Evolutionary conservation across 2,329 filamentous ascomycete genomes (phyloP), one percentile per base, ranked within the genome.

Genomic region (Monosporascus sp.): DNA sequence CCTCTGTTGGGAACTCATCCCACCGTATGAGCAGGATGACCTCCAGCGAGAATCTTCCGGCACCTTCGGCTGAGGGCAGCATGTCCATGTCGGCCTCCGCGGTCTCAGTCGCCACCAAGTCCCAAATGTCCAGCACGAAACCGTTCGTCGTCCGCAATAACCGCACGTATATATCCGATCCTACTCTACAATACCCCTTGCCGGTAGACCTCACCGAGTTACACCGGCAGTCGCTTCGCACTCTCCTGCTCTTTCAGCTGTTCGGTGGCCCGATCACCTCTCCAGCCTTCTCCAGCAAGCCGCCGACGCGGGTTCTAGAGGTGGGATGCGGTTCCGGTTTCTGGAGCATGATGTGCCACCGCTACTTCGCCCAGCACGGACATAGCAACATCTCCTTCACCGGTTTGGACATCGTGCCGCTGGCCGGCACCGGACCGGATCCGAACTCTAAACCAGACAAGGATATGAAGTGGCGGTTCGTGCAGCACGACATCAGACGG

Each of bases 321-420:
- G 73, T 97, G 36, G 91, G 86, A 31, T 97, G 93, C 69, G 92
- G 92, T 18, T 88, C 88, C 20, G 93, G 85, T 24, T 89, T 95
- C 67, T 97, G 92, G 92, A 92, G 89, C 62, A 87, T 89, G 71
- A 85, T 90, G 76, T 95, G 90, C 68, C 88, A 96, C 69, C 83
- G 89, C 37, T 88, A 89, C 70, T 90, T 92, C 66, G 78, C 81
- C 53, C 79, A 82, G 48, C 77, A 81, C 52, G 90, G 90, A 15
- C 80, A 88, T 65, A 73, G 78, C 5, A 79, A 85, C 55, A 85
- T 95, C 22, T 82, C 83, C 5, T 96, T 95, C 66, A 89, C 87
- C 0, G 92, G 91, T 1, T 72, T 96, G 41, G 91, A 96, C 66
- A 83, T 96, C 52, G 87, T 88, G 8, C 86, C 88, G 5, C 69